A percentile compares a stretch with the other conserved stretches of the same genome.
Conservation (phyloP, 2,329 filamentous ascomycete species). For the Chlorencoelia australis region DNA sequence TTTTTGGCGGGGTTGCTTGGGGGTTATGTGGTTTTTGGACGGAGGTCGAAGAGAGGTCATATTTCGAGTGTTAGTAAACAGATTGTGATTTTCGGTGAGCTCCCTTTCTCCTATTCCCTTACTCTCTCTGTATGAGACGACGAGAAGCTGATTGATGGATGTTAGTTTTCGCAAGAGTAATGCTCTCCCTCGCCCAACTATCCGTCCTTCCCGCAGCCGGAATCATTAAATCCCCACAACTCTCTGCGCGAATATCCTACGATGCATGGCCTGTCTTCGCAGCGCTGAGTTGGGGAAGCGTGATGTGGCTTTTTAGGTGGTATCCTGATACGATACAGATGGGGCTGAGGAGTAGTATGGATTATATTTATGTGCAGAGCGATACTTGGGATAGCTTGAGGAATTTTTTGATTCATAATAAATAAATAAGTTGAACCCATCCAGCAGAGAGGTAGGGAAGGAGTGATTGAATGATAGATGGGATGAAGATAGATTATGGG, state of each 20-base stretch:
- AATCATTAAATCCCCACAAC: conserved; percentile 38
- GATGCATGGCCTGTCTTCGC: conserved; percentile 93
- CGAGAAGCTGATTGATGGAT: neutral
- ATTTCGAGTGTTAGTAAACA: conserved; percentile 83
- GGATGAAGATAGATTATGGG: neutral
- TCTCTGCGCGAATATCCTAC: conserved; percentile 40
- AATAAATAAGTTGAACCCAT: too few relatives aligned
- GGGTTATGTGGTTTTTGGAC: conserved; percentile 86
- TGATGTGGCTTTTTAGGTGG: conserved; percentile 93
- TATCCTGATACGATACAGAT: conserved; percentile 86
- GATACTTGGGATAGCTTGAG: conserved; percentile 81
- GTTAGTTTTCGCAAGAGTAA: conserved; percentile 76
- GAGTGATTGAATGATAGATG: neutral
- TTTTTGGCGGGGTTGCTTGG: conserved; percentile 82
- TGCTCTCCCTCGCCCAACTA: conserved; percentile 74
- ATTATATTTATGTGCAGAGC: conserved; percentile 87
- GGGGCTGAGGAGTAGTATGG: conserved; percentile 91
- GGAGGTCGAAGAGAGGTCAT: conserved; percentile 51
- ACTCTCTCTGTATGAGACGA: neutral
- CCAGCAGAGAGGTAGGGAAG: too few relatives aligned
- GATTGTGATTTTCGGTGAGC: conserved; percentile 74
- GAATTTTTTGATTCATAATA: conserved; percentile 81
- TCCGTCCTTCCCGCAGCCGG: conserved; percentile 56
- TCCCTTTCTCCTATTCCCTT: neutral
- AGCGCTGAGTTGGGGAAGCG: conserved; percentile 77